Conservation (phyloP, 192 early-diverging fungal genomes). For the Entomortierella lignicola region DNA sequence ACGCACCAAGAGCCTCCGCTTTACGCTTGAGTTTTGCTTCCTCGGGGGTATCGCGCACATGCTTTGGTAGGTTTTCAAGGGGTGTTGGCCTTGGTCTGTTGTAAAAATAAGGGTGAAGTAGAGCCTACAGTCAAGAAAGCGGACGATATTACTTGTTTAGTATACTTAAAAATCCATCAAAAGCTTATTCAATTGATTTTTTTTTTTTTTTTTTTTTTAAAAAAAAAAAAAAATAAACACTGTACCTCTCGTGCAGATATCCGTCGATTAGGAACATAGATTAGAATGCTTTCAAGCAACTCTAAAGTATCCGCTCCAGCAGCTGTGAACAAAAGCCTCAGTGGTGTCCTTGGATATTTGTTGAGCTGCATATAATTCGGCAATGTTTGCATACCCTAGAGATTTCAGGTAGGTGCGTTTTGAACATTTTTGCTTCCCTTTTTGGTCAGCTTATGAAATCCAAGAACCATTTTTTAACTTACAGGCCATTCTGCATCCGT, state of each 20-base stretch:
- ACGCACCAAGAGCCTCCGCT: slow-evolving; percentile 40
- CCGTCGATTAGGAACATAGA: slow-evolving; percentile 86
- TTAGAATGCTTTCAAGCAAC: slow-evolving; percentile 87
- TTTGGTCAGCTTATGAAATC: not conserved
- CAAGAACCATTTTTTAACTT: slow-evolving; percentile 12
- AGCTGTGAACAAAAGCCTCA: slow-evolving; percentile 83
- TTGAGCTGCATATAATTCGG: slow-evolving; percentile 81
- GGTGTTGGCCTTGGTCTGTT: slow-evolving; percentile 78
- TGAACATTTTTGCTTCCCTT: not conserved
- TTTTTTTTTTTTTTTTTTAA: too few species aligned
- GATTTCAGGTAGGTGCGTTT: not conserved
- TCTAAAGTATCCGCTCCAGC: slow-evolving; percentile 86
- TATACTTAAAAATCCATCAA: too few species aligned
- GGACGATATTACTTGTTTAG: not conserved
- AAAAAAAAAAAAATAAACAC: not conserved
- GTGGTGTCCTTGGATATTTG: slow-evolving; percentile 75
- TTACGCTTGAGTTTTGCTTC: slow-evolving; percentile 39
- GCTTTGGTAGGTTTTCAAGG: slow-evolving; percentile 73
- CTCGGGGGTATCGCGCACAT: slow-evolving; percentile 50
- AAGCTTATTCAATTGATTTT: too few species aligned
- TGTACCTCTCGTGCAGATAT: slow-evolving; percentile 81
- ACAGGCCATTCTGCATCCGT: slow-evolving; percentile 85
- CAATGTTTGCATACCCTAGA: slow-evolving; percentile 73
- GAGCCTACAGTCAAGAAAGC: slow-evolving; percentile 50
- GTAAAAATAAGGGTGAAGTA: slow-evolving; percentile 80